Conservation (phyloP, 2,329 filamentous ascomycete species). For the Fusarium globosum region DNA sequence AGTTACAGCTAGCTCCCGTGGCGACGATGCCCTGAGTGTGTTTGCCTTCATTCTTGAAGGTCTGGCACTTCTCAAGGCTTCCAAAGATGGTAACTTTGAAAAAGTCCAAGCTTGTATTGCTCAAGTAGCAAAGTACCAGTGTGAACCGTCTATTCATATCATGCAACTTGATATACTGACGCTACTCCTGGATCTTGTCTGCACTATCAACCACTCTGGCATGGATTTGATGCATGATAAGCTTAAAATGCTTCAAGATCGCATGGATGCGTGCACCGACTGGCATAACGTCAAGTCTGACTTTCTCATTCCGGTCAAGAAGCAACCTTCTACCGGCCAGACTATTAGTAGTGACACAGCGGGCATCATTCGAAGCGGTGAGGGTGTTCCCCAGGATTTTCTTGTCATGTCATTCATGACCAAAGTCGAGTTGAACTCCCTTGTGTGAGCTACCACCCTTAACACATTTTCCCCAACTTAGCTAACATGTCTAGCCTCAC, state of each 20-base stretch:
- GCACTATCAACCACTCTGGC: conserved; percentile 72
- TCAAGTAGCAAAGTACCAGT: conserved; percentile 76
- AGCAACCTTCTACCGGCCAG: conserved; percentile 58
- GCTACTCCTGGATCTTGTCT: conserved; percentile 76
- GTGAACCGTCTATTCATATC: conserved; percentile 69
- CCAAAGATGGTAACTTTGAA: conserved; percentile 73
- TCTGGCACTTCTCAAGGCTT: conserved; percentile 73
- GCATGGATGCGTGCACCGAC: conserved; percentile 67
- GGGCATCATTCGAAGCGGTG: conserved; percentile 63
- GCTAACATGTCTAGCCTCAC: conserved; percentile 59
- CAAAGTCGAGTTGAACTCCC: conserved; percentile 66
- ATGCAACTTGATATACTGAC: conserved; percentile 75
- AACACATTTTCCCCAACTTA: neutral
- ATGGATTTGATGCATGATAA: conserved; percentile 69
- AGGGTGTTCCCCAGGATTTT: conserved; percentile 61
- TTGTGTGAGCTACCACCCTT: conserved; percentile 60
- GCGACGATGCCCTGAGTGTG: conserved; percentile 73
- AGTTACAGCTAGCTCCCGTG: conserved; percentile 66
- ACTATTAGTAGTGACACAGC: conserved; percentile 69
- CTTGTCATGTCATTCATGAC: conserved; percentile 70
- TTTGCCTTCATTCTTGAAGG: conserved; percentile 76
- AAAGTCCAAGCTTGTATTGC: conserved; percentile 79
- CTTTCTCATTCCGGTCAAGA: conserved; percentile 66
- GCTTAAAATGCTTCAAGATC: conserved; percentile 69
- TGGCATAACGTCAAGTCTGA: conserved; percentile 62